A percentile compares a stretch with the other conserved stretches of the same genome.
Evolutionary conservation across 2,329 filamentous ascomycete genomes (phyloP).

Genomic region (Trichoderma atrobrunneum): DNA sequence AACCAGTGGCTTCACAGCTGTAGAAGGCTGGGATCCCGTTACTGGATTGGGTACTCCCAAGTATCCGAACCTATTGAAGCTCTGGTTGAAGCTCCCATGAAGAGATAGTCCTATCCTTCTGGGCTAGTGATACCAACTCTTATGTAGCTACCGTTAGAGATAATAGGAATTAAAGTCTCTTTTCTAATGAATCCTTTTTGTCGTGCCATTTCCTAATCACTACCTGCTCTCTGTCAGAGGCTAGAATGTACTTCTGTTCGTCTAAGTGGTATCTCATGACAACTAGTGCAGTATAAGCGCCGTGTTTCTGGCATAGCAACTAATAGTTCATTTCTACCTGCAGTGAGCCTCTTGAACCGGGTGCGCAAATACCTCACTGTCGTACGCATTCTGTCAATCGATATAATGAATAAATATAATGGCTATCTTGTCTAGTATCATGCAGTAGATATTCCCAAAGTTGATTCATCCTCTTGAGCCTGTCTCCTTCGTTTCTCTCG

Average conservation of each 20-base stretch:
- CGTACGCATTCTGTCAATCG: neutral
- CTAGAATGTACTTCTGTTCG: too few relatives aligned
- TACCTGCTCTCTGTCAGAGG: too few relatives aligned
- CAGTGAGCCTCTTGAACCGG: neutral
- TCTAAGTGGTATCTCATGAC: too few relatives aligned
- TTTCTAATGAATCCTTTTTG: neutral
- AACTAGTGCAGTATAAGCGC: neutral
- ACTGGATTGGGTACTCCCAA: slow-evolving; percentile 21
- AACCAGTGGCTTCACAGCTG: slow-evolving; percentile 18
- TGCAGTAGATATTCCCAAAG: neutral
- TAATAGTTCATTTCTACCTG: neutral
- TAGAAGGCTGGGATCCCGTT: slow-evolving; percentile 21
- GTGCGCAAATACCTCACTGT: neutral
- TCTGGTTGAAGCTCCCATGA: slow-evolving; percentile 17
- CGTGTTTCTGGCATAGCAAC: neutral
- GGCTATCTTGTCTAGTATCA: neutral
- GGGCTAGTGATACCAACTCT: neutral
- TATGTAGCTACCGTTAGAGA: neutral
- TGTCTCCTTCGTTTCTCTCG: slow-evolving; percentile 32
- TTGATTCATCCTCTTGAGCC: neutral
- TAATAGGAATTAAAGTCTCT: neutral
- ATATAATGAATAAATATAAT: neutral
- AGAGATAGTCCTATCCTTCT: neutral
- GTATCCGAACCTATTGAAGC: slow-evolving; percentile 16
- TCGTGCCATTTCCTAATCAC: neutral